Conservation (phyloP, 1,139 yeast species). For the Meyerozyma athensensis region DNA sequence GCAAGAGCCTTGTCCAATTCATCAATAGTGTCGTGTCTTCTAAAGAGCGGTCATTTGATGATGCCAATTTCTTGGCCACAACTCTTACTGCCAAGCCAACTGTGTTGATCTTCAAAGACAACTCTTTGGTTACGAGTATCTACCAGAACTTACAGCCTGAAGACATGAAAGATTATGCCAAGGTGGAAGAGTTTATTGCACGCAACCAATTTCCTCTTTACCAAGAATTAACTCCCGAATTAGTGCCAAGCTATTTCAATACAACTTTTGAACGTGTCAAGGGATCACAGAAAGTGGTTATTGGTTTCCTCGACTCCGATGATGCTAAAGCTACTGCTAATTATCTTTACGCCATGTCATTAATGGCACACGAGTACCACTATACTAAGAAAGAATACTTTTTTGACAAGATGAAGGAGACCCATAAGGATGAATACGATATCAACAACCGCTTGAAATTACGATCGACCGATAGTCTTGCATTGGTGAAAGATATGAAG, state of each 20-base stretch:
- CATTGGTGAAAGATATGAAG: conserved; percentile 45
- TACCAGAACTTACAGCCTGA: conserved; percentile 60
- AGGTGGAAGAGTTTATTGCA: conserved; percentile 46
- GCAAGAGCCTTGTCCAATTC: conserved; percentile 33
- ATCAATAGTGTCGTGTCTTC: conserved; percentile 33
- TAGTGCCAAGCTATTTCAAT: conserved; percentile 32
- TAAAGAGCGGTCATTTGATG: conserved; percentile 29
- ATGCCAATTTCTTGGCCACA: conserved; percentile 44
- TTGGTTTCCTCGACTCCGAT: conserved; percentile 47
- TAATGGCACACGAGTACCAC: conserved; percentile 53
- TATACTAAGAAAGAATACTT: conserved; percentile 40
- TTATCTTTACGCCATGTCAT: conserved; percentile 39
- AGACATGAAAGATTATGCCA: conserved; percentile 49
- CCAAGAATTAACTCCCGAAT: conserved; percentile 44
- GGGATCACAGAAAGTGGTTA: conserved; percentile 42
- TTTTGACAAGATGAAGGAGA: conserved; percentile 26
- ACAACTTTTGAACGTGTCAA: conserved; percentile 16
- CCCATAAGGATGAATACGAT: conserved; percentile 30
- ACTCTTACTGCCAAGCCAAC: conserved; percentile 59
- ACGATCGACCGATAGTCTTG: conserved; percentile 34
- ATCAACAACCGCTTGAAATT: conserved; percentile 26
- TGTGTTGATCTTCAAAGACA: conserved; percentile 53
- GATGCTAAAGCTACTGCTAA: conserved; percentile 32
- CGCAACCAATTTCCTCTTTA: conserved; percentile 46
- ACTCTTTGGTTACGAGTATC: conserved; percentile 46